Conservation (phyloP, 2,329 filamentous ascomycete genomes). For the Pseudogymnoascus sp. region DNA sequence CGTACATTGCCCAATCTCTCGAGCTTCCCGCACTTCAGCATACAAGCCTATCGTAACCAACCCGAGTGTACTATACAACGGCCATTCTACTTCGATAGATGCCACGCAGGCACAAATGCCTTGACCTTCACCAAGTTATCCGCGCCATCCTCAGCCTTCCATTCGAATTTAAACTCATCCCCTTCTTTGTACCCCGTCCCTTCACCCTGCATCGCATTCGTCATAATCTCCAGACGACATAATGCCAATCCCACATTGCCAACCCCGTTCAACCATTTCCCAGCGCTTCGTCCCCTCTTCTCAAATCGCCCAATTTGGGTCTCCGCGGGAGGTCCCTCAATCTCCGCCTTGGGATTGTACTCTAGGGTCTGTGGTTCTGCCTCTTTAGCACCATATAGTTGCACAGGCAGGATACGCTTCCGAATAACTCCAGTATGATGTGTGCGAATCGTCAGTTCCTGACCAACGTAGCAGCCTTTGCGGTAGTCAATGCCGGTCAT, state of each 20-base stretch:
- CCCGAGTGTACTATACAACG: not conserved
- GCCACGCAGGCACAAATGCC: conserved; percentile 80
- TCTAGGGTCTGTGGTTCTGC: conserved; percentile 34
- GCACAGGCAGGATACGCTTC: conserved; percentile 77
- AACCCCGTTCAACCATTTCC: conserved; percentile 70
- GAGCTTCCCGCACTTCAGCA: not conserved
- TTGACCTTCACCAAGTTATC: conserved; percentile 50
- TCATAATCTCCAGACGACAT: conserved; percentile 87
- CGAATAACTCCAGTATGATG: conserved; percentile 89
- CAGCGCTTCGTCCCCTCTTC: conserved; percentile 61
- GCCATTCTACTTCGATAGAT: conserved; percentile 13
- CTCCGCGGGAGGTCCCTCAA: conserved; percentile 34
- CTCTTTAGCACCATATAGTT: conserved; percentile 52
- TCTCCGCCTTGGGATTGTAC: conserved; percentile 37
- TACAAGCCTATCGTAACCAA: not conserved
- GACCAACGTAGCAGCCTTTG: conserved; percentile 95
- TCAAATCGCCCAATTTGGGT: conserved; percentile 43
- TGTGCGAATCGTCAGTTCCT: conserved; percentile 93
- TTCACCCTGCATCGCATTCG: conserved; percentile 59
- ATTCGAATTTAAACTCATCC: conserved; percentile 40
- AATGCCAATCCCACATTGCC: conserved; percentile 83
- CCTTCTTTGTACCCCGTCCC: conserved; percentile 41
- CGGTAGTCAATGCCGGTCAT: conserved; percentile 82
- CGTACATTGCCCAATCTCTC: not conserved
- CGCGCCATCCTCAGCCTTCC: conserved; percentile 31